These are phyloP conservation scores for Styphnolobium japonicum DNA, from an alignment of 306 rosid genomes.

Conservation along the genomic window DNA sequence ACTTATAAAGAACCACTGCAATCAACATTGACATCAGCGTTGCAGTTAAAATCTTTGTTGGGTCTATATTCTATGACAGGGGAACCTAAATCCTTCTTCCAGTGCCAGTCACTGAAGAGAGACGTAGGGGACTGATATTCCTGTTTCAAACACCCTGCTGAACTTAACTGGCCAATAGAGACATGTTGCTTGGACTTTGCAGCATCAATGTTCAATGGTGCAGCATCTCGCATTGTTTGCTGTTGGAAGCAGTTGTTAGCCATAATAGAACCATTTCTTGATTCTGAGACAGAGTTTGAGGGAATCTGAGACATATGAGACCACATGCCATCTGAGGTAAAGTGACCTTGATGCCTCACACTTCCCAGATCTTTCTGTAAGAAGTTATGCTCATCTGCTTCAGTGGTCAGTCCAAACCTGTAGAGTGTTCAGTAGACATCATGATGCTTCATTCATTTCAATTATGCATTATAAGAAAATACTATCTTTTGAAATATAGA, in stretches of 20 bases:
- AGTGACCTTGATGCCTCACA: constrained; percentile 47
- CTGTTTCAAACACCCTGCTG: constrained; percentile 43
- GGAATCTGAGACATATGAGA: constrained; percentile 45
- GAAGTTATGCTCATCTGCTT: constrained; percentile 48
- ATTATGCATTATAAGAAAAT: neutral
- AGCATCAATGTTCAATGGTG: constrained; percentile 32
- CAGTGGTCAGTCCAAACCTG: constrained; percentile 47
- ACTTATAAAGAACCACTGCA: constrained; percentile 35
- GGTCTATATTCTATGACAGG: constrained; percentile 35
- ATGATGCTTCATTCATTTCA: neutral
- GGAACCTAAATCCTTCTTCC: constrained; percentile 48
- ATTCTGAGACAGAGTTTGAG: constrained; percentile 40
- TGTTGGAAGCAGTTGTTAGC: constrained; percentile 40
- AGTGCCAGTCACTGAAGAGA: constrained; percentile 59
- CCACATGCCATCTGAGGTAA: constrained; percentile 51
- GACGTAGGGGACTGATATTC: constrained; percentile 50
- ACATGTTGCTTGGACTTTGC: constrained; percentile 42
- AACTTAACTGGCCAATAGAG: constrained; percentile 39
- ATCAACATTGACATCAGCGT: constrained; percentile 47
- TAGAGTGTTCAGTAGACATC: constrained; percentile 21
- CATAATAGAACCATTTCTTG: constrained; percentile 40
- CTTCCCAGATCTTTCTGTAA: constrained; percentile 50
- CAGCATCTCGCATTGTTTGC: constrained; percentile 39
- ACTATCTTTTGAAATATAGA: neutral
- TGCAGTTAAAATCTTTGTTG: constrained; percentile 40